Base-by-base conservation (phyloP, 306 rosid species). In the Cucumis hystrix region DNA sequence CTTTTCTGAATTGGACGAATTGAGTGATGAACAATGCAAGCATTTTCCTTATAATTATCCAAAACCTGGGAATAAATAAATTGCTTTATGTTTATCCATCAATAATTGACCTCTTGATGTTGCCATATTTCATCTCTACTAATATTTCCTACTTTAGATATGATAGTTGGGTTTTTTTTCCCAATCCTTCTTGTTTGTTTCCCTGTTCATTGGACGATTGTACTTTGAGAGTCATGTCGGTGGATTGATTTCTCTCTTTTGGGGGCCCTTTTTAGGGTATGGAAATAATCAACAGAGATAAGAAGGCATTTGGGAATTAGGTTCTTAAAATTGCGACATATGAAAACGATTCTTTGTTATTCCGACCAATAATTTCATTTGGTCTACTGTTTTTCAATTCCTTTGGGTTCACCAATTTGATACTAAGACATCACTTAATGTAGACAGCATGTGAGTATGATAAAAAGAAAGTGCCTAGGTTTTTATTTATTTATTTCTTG, bases 231-330 rank as follows among this genome's bases (percentile, higher is more conserved):
- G 23, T 37, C 14, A 25, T 23, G 41, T 49, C 23, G 76, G 41
- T 25, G 60, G 76, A 16, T 71, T 25, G 58, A 28, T 8, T 17
- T 71, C 25, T 70, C 13, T 28, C 28, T 71, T 71, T 71, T 45
- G 12, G 7, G 75, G 76, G 43, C 17, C 16, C 74, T 40, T 66
- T 39, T 17, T 60, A 60, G 71, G n/a, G 75, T 43, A 45, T 16
- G 43, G 57, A 52, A 52, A 6, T 14, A 72, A 72, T 15, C 75
- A 47, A 43, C 18, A 21, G 74, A 13, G 23, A 71, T 71, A 16
- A 71, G 43, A 66, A 41, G 43, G 63, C 82, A 78, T 79, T 66
- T 56, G 12, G 80, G 25, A 54, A 65, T 55, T 76, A 30, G 78
- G 61, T 71, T 12, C 76, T 71, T 37, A 37, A 15, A 71, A 71